A percentile compares a stretch with the other conserved stretches of the same genome.
Conservation (phyloP, 2,329 filamentous ascomycete species). For the Thermomyces lanuginosus region DNA sequence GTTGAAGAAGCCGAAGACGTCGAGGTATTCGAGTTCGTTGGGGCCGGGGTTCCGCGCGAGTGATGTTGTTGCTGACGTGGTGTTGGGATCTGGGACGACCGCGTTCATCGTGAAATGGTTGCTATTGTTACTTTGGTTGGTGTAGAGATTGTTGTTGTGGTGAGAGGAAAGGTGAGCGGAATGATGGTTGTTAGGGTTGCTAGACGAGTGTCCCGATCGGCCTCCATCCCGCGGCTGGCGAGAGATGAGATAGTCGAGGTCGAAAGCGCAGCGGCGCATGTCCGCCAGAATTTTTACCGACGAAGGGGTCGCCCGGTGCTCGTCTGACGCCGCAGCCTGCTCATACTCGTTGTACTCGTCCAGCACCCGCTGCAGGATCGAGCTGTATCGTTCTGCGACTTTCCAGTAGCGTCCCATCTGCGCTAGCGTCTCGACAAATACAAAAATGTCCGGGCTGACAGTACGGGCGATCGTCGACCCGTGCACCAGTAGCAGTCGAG, state of each 20-base stretch:
- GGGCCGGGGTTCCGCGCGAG: conserved; percentile 53
- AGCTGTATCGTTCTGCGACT: conserved; percentile 67
- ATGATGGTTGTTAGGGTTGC: conserved; percentile 9
- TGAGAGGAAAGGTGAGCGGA: no score
- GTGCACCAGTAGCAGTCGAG: conserved; percentile 72
- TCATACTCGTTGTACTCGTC: conserved; percentile 74
- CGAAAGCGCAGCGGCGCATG: conserved; percentile 80
- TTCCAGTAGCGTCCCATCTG: conserved; percentile 75
- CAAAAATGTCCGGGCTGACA: conserved; percentile 59
- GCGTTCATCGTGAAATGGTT: conserved; percentile 2
- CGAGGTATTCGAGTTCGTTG: conserved; percentile 76
- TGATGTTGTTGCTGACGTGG: conserved; percentile 32
- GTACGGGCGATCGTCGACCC: conserved; percentile 78
- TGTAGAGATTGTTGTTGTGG: no score
- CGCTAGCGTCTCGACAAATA: conserved; percentile 66
- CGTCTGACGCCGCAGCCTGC: conserved; percentile 40
- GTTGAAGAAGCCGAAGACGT: conserved; percentile 93
- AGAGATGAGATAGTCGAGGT: conserved; percentile 77
- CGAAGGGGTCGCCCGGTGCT: conserved; percentile 59
- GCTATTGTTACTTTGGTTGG: no score
- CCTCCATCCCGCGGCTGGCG: conserved; percentile 48
- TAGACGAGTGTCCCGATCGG: no score
- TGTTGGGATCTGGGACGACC: conserved; percentile 3
- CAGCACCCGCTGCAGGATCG: conserved; percentile 63
- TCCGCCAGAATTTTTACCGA: conserved; percentile 77